These are phyloP conservation scores for Camelina sativa DNA, from an alignment of 345 rosid species.

Conservation along the genomic window DNA sequence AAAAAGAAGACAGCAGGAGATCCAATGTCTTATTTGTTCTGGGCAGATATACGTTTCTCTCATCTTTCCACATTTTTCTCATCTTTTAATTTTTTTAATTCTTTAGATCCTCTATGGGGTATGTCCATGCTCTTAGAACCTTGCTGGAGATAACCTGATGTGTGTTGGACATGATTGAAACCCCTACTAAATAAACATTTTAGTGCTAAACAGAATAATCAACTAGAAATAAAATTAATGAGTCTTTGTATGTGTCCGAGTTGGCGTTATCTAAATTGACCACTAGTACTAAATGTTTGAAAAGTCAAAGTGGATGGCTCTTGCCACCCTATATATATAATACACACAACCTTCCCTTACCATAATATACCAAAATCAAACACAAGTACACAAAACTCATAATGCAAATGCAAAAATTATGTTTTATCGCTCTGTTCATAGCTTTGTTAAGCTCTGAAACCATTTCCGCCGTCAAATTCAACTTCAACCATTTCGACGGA, in stretches of 20 bases:
- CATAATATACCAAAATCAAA: neutral
- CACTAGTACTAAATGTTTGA: neutral
- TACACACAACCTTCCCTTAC: neutral
- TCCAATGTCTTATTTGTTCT: no score
- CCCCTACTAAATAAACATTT: no score
- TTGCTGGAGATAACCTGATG: no score
- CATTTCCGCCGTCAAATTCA: conserved; percentile 21
- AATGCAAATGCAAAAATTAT: conserved; percentile 23
- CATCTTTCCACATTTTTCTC: no score
- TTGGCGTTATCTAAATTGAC: neutral
- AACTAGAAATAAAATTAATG: neutral
- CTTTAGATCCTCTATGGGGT: no score
- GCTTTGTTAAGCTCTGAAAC: conserved; percentile 2
- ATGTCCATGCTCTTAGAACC: no score
- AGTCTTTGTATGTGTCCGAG: neutral
- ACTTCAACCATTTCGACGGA: conserved; percentile 34
- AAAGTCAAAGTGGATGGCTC: conserved; percentile 6
- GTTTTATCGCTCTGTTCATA: conserved; percentile 1
- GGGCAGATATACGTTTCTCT: no score
- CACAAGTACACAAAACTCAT: conserved; percentile 11
- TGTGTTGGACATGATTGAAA: no score
- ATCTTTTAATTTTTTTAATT: no score
- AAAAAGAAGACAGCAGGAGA: no score
- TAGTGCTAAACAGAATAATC: no score
- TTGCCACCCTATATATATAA: conserved; percentile 6